Conservation (phyloP, 257 asterid genomes). For the Nicotiana tabacum region DNA sequence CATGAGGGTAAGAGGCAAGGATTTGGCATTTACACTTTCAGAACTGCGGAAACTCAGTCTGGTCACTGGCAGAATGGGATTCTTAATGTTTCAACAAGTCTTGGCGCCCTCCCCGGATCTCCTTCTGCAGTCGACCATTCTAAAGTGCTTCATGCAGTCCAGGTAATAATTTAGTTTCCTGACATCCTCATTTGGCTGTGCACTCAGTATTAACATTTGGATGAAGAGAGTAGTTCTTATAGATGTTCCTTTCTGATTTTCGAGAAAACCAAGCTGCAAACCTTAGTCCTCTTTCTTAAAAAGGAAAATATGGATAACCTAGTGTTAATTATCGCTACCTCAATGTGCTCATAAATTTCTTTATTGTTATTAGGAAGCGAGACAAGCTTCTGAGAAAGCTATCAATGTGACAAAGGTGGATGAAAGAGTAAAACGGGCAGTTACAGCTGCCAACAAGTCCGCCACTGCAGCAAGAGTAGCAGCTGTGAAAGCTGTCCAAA, state of each 20-base stretch:
- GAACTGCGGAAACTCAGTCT: constrained; percentile 54
- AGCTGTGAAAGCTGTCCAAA: constrained; percentile 48
- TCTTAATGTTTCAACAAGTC: constrained; percentile 30
- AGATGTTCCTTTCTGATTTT: not conserved
- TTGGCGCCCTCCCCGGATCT: constrained; percentile 16
- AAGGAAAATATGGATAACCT: not conserved
- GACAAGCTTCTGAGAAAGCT: constrained; percentile 33
- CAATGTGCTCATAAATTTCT: constrained; percentile 6
- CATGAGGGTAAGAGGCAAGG: constrained; percentile 87
- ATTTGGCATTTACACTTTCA: constrained; percentile 59
- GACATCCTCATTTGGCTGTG: not conserved
- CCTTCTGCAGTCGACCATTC: constrained; percentile 25
- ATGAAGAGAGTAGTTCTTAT: not conserved
- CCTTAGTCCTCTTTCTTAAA: not conserved
- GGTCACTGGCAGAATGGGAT: constrained; percentile 75
- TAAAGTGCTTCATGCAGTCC: constrained; percentile 58
- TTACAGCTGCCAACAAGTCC: constrained; percentile 40
- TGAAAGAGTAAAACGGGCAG: constrained; percentile 38
- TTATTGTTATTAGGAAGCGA: constrained; percentile 33
- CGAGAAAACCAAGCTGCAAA: not conserved
- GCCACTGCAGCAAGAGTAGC: constrained; percentile 54
- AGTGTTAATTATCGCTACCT: not conserved
- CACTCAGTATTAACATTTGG: too few species aligned
- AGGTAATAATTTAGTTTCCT: constrained; percentile 34
- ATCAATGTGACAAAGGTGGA: constrained; percentile 22